Evolutionary conservation across 352 stramenopile species (phyloP).

Genomic region (Aphanomyces stellatus): DNA sequence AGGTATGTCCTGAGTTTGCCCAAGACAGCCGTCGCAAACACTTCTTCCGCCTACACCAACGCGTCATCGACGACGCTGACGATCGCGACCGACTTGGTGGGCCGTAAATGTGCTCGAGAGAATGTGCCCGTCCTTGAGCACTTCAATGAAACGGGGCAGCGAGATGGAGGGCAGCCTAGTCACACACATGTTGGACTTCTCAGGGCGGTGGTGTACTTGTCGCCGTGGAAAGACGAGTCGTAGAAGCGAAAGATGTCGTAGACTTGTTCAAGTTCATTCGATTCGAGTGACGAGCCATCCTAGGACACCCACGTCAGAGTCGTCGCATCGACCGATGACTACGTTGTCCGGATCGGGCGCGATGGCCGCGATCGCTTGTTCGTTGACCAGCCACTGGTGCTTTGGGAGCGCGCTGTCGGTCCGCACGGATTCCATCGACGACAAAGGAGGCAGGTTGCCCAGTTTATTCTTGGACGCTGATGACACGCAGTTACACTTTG

Average conservation of each 20-base stretch:
- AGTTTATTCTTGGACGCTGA: no score
- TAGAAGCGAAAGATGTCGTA: constrained; percentile 53
- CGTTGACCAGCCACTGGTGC: constrained; percentile 17
- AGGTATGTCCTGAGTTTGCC: constrained; percentile 52
- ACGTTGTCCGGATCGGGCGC: not conserved
- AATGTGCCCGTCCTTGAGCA: constrained; percentile 32
- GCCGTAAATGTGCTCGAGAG: constrained; percentile 21
- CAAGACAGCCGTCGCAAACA: constrained; percentile 48
- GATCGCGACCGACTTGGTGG: not conserved
- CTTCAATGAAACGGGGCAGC: constrained; percentile 30
- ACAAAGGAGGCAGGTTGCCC: no score
- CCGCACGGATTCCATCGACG: not conserved
- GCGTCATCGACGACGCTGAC: no score
- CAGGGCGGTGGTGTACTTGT: constrained; percentile 14
- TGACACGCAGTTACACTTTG: no score
- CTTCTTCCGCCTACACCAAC: constrained; percentile 31
- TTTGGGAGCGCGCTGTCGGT: not conserved
- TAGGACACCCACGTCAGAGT: not conserved
- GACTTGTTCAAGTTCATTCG: constrained; percentile 28
- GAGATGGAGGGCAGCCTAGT: constrained; percentile 38
- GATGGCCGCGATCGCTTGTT: constrained; percentile 12
- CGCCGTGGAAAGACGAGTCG: constrained; percentile 39
- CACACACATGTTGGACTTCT: not conserved
- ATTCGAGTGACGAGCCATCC: constrained; percentile 7
- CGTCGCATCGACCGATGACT: not conserved